These are phyloP conservation scores for Linum tenue DNA, from an alignment of 345 rosid genomes.

Conservation along the genomic window DNA sequence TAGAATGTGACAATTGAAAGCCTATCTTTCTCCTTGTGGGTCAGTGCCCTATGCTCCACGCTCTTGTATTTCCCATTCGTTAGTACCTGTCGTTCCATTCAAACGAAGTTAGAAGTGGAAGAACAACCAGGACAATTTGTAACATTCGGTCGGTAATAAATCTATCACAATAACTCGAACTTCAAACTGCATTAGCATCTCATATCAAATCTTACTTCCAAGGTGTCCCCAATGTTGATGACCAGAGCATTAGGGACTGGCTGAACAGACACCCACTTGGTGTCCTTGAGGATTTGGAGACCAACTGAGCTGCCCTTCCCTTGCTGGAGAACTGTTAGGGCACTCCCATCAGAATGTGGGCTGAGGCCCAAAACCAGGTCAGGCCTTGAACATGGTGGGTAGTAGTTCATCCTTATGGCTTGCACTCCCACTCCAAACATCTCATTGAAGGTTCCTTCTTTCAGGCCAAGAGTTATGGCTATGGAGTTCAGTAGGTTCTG, in stretches of 20 bases:
- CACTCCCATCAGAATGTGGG: slow-evolving; percentile 98
- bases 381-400: slow-evolving; percentile 90
- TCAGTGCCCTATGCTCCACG: slow-evolving; percentile 89
- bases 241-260: slow-evolving; percentile 62
- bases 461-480: slow-evolving; percentile 57
- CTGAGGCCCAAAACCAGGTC: slow-evolving; percentile 94
- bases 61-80: slow-evolving; percentile 93
- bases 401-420: slow-evolving; percentile 97
- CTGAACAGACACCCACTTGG: slow-evolving; percentile 56
- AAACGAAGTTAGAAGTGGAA: background rate
- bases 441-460: slow-evolving; percentile 46
- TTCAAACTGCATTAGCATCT: no score
- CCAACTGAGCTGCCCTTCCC: slow-evolving; percentile 53
- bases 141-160: no score
- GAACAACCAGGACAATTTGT: background rate
- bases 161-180: background rate
- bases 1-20: slow-evolving; percentile 91
- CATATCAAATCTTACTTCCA: slow-evolving; percentile 40
- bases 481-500: slow-evolving; percentile 43
- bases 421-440: slow-evolving; percentile 79
- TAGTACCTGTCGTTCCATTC: slow-evolving; percentile 42
- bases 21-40: slow-evolving; percentile 60
- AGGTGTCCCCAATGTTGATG: slow-evolving; percentile 85
- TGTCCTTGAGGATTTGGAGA: slow-evolving; percentile 73
- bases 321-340: slow-evolving; percentile 85